Evolutionary conservation across 116 monocot genomes (phyloP).

Genomic region (Phalaenopsis hybrid): DNA sequence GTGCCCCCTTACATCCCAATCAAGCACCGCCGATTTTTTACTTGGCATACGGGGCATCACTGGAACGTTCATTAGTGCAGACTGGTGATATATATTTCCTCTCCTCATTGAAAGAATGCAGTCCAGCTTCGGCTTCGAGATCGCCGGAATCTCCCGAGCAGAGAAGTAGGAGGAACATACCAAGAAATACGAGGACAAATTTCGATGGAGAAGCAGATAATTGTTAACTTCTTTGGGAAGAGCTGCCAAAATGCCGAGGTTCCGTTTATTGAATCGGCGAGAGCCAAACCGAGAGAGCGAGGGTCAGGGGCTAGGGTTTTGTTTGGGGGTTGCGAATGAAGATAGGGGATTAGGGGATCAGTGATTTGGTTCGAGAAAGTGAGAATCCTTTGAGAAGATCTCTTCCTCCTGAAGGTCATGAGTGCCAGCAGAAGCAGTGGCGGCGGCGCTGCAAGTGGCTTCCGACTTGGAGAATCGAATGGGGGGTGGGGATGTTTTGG

Average conservation of each 20-base stretch:
- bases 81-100: constrained; percentile 29
- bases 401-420: too few species aligned
- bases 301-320: too few species aligned
- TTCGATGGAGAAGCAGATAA: constrained; percentile 16
- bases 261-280: constrained; percentile 4
- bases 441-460: too few species aligned
- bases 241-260: constrained; percentile 49
- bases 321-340: too few species aligned
- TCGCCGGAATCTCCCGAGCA: constrained; percentile 36
- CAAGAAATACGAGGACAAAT: constrained; percentile 9
- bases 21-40: constrained; percentile 5
- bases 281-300: background rate
- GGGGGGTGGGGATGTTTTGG: background rate
- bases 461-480: background rate
- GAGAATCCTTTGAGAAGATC: too few species aligned
- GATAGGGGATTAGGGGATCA: too few species aligned
- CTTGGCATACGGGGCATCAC: constrained; percentile 11
- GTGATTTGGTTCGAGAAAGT: too few species aligned
- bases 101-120: background rate
- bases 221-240: constrained; percentile 24
- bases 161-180: constrained; percentile 11
- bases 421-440: too few species aligned
- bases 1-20: constrained; percentile 1
- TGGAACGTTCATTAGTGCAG: constrained; percentile 56
- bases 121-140: constrained; percentile 31